phyloP scores from a whole-genome alignment of 129 eudicot species.

The Helichrysum umbraculigerum region DNA sequence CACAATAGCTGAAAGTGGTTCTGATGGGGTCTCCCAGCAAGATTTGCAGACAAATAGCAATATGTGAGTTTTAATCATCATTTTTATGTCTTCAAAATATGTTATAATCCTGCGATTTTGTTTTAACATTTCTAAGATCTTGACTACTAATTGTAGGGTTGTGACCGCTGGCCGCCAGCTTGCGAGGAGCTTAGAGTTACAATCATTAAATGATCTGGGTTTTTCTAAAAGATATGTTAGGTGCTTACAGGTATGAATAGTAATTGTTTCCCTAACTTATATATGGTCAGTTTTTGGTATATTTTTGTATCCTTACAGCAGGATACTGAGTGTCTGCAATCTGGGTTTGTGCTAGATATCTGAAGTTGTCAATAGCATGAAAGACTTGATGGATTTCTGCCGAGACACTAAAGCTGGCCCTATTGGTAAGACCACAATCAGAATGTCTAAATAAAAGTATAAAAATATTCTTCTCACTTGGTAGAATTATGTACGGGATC shows the following conservation, averaged over 20 bases:
- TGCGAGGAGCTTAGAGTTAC: conserved; percentile 87
- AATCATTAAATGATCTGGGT: conserved; percentile 85
- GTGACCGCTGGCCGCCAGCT: conserved; percentile 89
- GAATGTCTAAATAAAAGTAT: neutral
- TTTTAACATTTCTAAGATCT: neutral
- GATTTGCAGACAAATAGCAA: conserved; percentile 83
- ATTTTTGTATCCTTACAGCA: neutral
- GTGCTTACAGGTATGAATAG: conserved; percentile 65
- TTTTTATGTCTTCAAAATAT: neutral
- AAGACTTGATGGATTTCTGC: conserved; percentile 90
- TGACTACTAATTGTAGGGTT: conserved; percentile 56
- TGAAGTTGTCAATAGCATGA: conserved; percentile 94
- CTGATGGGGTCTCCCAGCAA: conserved; percentile 78
- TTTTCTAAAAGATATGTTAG: conserved; percentile 91
- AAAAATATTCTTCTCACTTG: neutral
- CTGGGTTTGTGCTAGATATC: conserved; percentile 64
- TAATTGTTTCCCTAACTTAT: neutral
- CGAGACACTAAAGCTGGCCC: conserved; percentile 79
- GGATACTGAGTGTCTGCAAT: neutral
- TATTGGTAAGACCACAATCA: conserved; percentile 46
- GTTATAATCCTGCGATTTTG: too few species aligned
- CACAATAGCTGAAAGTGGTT: conserved; percentile 81
- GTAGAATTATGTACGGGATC: neutral
- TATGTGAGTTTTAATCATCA: conserved; percentile 51
- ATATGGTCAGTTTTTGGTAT: conserved; percentile 10